Base-by-base conservation (phyloP, 306 rosid species). In the Macrotyloma uniflorum region DNA sequence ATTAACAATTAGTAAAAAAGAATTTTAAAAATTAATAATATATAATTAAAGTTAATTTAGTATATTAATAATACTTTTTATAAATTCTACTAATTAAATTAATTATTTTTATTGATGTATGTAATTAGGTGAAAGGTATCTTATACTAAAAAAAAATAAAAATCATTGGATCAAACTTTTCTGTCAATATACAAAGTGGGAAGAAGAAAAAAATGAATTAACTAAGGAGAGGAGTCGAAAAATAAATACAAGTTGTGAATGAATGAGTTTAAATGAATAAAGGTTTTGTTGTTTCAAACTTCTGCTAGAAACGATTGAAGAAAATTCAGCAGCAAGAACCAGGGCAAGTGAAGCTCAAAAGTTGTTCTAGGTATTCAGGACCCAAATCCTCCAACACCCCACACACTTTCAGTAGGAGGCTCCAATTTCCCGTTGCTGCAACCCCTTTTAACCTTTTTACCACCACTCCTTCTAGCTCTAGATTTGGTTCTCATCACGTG, bases 361-460 rank as follows among this genome's bases (percentile, higher is more conserved):
- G 96, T 63, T 92, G 87, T 8, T 92, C 97, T 38, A 92, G 84
- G 79, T 84, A 92, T 46, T 92, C 97, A 32, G 87, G 54, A 19
- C 97, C 97, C 83, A 92, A 78, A 79, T 92, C 94, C 83, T 90
- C 90, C 72, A 88, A 88, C 19, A 88, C 94, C 94, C 57, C 86
- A 47, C 49, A 88, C 86, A 67, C 72, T 76, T 23, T 80, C 43
- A 14, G 45, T 4, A 13, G 1, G 2, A 30, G 3, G 38, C 0
- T 58, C 62, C 1, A 16, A 32, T 4, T 53, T 61, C 7, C 8
- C 38, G 1, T 6, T 51, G 14, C 5, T 40, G 23, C 58, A 38
- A 47, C 10, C 65, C 65, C 70, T 79, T 23, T 57, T 78, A 24
- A 19, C 47, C 83, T 71, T 83, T 33, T 51, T 74, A 1, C 5